Base-by-base conservation (phyloP, 1,139 yeast species). In the Scheffersomyces lignicola region DNA sequence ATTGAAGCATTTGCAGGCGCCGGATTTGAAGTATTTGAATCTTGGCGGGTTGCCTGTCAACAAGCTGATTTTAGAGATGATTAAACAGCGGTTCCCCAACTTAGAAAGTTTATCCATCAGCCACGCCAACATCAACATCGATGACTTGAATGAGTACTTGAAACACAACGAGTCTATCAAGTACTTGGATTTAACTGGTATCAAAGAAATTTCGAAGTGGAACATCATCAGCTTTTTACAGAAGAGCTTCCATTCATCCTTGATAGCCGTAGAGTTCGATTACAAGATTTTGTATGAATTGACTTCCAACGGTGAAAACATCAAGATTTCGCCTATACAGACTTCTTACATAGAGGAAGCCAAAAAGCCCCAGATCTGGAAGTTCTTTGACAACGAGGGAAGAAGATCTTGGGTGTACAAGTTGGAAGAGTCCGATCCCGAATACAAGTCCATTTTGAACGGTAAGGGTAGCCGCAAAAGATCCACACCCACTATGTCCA, bases 341-440 rank as follows among this genome's bases (percentile, higher is more conserved):
- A 51, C 50, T 33, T 54, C 62, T 23, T 52, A 56, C 43, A 41
- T 56, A 32, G 60, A 58, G 34, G 51, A 52, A 21, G 41, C 47
- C 4, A 42, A 32, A 12, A 48, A 45, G 7, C 73, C 73, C 1
- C 61, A 59, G 32, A 57, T 74, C 36, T 66, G 83, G 87, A 69
- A 65, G 52, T 71, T 67, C 49, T 77, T 59, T 48, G 82, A 61
- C 56, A 78, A 65, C 50, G 78, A 68, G 58, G 95, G 95, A 5
- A 70, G 96, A 44, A 69, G 96, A 42, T 80, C 86, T n/a, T 88
- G 96, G 96, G 57, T 86, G 14, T 83, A 79, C 54, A 77, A 75
- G 51, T 61, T 78, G 16, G 72, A 65, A 11, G 49, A 58, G 12
- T 40, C 47, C 3, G 65, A 65, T 39, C 60, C 65, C 3, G 60